Conservation (phyloP, 257 asterid genomes). For the Petrea volubilis region DNA sequence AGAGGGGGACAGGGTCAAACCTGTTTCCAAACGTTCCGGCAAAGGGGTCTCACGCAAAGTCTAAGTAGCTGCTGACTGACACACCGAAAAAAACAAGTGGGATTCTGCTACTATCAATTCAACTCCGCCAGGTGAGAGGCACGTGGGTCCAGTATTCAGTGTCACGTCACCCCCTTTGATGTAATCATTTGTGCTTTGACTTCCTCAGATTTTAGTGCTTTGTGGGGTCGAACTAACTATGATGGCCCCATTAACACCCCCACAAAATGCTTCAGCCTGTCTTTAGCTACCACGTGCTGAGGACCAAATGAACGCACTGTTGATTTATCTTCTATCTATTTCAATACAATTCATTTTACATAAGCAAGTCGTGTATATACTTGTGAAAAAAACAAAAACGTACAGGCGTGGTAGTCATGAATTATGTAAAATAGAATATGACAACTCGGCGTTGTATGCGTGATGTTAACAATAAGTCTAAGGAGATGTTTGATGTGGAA, state of each 20-base stretch:
- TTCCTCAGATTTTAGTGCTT: slow-evolving; percentile 8
- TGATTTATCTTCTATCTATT: too few relatives aligned
- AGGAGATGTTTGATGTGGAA: too few relatives aligned
- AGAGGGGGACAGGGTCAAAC: not conserved
- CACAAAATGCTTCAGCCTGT: not conserved
- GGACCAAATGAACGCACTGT: too few relatives aligned
- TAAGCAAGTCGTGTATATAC: too few relatives aligned
- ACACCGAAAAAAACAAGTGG: not conserved
- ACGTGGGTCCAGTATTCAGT: slow-evolving; percentile 19
- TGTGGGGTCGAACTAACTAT: not conserved
- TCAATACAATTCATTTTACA: too few relatives aligned
- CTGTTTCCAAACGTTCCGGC: slow-evolving; percentile 20
- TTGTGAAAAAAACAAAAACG: too few relatives aligned
- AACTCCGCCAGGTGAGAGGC: slow-evolving; percentile 18
- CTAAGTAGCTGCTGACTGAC: not conserved
- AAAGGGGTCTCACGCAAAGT: not conserved
- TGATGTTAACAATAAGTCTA: too few relatives aligned
- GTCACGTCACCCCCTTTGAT: slow-evolving; percentile 5
- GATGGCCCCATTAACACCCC: not conserved
- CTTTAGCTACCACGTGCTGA: not conserved
- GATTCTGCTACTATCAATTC: slow-evolving; percentile 9
- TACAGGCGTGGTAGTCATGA: too few relatives aligned
- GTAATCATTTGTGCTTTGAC: slow-evolving; percentile 12
- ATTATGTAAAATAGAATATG: too few relatives aligned
- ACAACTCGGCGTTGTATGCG: too few relatives aligned